Base-by-base conservation (phyloP, 805 yeast species). In the Hagleromyces aurorensis region DNA sequence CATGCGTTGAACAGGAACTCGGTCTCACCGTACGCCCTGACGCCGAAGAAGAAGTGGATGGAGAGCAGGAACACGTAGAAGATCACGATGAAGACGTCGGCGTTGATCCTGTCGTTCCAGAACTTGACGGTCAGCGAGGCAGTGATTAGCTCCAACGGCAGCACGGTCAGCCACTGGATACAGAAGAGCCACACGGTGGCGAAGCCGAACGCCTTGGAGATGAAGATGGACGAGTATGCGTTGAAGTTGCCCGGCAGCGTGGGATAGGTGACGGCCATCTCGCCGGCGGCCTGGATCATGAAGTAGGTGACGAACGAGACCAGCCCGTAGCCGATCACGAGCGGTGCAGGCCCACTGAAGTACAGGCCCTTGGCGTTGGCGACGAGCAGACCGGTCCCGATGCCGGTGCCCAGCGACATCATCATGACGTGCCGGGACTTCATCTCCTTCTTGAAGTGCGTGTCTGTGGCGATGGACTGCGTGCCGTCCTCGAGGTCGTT, bases 401-500 rank as follows among this genome's bases (percentile, higher is more conserved):
- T 77, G 24, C 87, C 77, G 32, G 89, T 86, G 31, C 87, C 91
- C 29, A 84, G 64, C 25, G 91, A 84, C 55, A 83, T 77, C 73
- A 81, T 72, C 37, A 73, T 70, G 37, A 77, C 68, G 41, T 78
- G 86, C 22, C 70, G 50, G 9, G 57, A 40, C 21, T 50, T 50
- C 40, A 40, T 35, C 2, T 39, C 29, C 26, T 34, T 44, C 29
- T 37, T 43, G 23, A 43, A 33, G 10, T 37, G 45, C 5, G 36
- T 21, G 13, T 36, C 35, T 3, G 43, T 31, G 9, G 25, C 16
- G 3, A 35, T 26, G 4, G 43, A 36, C 8, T 19, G 34, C 15
- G 44, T 36, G 8, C 33, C 43, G n/a, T 29, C 28, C 13, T 43
- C 46, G 9, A 35, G 25, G 13, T 43, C 52, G 23, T 35, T 25